Evolutionary conservation across 441 rosid species (phyloP).

Genomic region (Erodium trifolium): DNA sequence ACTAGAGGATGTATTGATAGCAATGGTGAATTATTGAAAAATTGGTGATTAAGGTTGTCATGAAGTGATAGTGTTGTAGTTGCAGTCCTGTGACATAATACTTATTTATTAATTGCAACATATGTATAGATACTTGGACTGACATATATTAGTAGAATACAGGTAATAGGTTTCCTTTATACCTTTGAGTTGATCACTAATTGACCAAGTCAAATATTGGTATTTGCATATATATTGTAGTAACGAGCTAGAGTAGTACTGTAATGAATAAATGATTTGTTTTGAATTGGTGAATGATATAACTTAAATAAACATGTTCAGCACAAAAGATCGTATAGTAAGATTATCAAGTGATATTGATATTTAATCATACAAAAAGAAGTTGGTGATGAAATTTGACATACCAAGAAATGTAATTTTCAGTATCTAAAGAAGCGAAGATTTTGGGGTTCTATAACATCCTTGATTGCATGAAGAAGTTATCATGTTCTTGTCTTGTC

Average conservation of each 20-base stretch:
- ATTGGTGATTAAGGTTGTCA: background rate
- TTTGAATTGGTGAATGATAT: background rate
- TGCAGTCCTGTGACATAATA: background rate
- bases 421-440: no score
- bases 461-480: background rate
- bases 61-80: background rate
- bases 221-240: no score
- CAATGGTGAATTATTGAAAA: background rate
- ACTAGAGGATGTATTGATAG: background rate
- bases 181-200: no score
- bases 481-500: background rate
- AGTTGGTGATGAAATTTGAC: background rate
- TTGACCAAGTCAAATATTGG: no score
- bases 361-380: background rate
- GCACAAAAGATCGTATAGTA: background rate
- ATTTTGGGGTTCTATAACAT: background rate
- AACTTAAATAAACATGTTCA: background rate
- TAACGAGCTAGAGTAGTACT: no score
- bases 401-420: background rate
- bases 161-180: background rate
- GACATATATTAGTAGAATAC: background rate
- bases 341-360: no score
- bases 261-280: no score
- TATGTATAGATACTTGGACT: background rate
- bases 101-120: background rate